Percentiles rank a stretch among this genome's conserved stretches.
phyloP scores from a whole-genome alignment of 2,329 filamentous ascomycete species.

The Penicillium concentricum region DNA sequence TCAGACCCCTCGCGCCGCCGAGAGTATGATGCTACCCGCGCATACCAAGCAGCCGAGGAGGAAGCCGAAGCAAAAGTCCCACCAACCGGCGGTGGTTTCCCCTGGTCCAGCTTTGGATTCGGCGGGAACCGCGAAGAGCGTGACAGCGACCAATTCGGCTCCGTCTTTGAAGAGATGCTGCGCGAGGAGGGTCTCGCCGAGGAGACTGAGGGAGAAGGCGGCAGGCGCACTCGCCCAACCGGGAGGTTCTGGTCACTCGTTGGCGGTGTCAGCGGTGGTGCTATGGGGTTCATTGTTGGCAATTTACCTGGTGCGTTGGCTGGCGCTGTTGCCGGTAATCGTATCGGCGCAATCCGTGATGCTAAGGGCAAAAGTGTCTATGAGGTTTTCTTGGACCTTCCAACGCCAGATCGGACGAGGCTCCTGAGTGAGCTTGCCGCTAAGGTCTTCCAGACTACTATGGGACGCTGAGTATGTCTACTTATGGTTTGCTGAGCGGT shows the following conservation, averaged over 20 bases:
- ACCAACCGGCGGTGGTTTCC: slow-evolving; percentile 57
- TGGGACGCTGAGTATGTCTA: slow-evolving; percentile 25
- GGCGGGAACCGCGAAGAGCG: slow-evolving; percentile 41
- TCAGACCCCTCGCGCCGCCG: slow-evolving; percentile 73
- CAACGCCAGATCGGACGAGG: slow-evolving; percentile 75
- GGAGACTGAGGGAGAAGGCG: slow-evolving; percentile 55
- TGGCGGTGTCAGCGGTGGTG: slow-evolving; percentile 81
- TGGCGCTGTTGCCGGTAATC: slow-evolving; percentile 87
- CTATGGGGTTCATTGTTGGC: slow-evolving; percentile 90
- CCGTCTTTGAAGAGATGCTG: slow-evolving; percentile 87
- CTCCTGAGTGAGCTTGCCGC: slow-evolving; percentile 80
- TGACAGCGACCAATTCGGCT: slow-evolving; percentile 77
- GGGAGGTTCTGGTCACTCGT: slow-evolving; percentile 82
- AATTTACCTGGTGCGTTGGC: slow-evolving; percentile 88
- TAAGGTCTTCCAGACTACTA: slow-evolving; percentile 67
- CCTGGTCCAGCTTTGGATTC: slow-evolving; percentile 73
- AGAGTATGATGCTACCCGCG: slow-evolving; percentile 78
- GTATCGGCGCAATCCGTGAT: slow-evolving; percentile 86
- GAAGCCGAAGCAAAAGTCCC: slow-evolving; percentile 53
- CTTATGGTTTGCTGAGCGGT: background rate
- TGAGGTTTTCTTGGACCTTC: slow-evolving; percentile 81
- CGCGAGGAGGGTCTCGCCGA: slow-evolving; percentile 80
- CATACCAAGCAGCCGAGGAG: slow-evolving; percentile 46
- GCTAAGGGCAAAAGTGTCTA: slow-evolving; percentile 94
- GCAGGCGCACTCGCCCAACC: slow-evolving; percentile 49